Evolutionary conservation across 2,329 filamentous ascomycete species (phyloP), one percentile per base, ranked within the genome.

Genomic region (Hirsutella thompsonii): DNA sequence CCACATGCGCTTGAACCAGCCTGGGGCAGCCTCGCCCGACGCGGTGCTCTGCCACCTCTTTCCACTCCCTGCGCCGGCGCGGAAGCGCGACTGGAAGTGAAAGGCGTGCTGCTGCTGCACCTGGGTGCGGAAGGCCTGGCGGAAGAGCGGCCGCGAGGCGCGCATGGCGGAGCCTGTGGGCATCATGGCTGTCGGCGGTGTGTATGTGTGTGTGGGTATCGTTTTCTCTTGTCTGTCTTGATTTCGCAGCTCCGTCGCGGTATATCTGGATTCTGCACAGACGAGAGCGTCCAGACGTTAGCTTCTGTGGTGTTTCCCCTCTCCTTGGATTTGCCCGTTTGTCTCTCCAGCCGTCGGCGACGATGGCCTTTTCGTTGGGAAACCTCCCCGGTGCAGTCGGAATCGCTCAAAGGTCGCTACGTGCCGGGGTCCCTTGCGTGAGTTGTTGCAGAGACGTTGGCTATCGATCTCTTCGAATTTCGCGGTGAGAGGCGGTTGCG

Each of bases 1-100:
- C 82, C 81, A 88, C 72, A 93, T 76, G 64, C 79, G 79, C 70
- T 81, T 79, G 62, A 92, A 79, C 70, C 72, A 80, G 56, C 67
- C 66, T 47, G 61, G 51, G 54, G 64, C 59, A 50, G 65, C 65
- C 39, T 59, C 60, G 39, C 63, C 63, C 47, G 70, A 67, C 34
- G 78, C 69, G 36, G 81, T 80, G 63, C 79, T 86, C 65, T 85
- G 79, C 62, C 76, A 87, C 60, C 85, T 76, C 56, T 76, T 77
- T 50, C 59, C 54, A 50, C 57, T 50, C 41, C 6, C 6, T 26
- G 52, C 54, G 50, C 58, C 51, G 41, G 52, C 47, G 46, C 58
- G 57, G 58, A 64, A 61, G 51, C 62, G 61, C 55, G 67, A 18
- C 32, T 34, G 32, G 32, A 34, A 32, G 13, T 32, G 29, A n/a